Percentiles rank a stretch among this genome's conserved stretches.
phyloP scores from a whole-genome alignment of 257 asterid genomes.

The Forsythia viridissima region DNA sequence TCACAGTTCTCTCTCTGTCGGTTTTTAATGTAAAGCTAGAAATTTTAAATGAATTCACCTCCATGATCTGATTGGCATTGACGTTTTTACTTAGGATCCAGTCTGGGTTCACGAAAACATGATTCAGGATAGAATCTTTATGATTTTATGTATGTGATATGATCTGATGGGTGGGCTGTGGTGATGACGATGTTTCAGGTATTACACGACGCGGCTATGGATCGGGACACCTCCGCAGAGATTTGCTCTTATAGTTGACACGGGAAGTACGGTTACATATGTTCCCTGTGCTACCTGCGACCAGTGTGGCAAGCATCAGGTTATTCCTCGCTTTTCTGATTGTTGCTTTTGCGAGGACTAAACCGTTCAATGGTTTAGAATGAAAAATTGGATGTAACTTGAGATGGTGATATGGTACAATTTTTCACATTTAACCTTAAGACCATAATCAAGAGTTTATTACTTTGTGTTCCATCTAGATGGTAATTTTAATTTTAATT shows the following conservation, averaged over 20 bases:
- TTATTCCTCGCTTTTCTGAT: conserved; percentile 17
- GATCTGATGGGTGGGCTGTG: conserved; percentile 22
- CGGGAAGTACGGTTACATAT: conserved; percentile 94
- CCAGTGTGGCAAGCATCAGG: conserved; percentile 97
- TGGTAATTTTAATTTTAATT: neutral
- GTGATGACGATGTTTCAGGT: conserved; percentile 45
- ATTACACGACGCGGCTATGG: conserved; percentile 89
- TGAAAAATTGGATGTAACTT: neutral
- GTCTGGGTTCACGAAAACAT: neutral
- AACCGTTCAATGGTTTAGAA: neutral
- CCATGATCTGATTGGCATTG: neutral
- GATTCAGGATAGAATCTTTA: neutral
- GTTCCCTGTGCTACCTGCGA: conserved; percentile 91
- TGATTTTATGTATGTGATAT: conserved; percentile 25
- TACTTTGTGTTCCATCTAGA: neutral
- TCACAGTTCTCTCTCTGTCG: neutral
- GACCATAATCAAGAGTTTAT: neutral
- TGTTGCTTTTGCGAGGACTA: neutral
- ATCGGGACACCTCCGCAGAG: conserved; percentile 94
- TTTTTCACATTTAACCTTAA: neutral
- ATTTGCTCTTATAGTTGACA: conserved; percentile 92
- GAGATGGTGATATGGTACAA: neutral
- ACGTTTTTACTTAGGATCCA: neutral
- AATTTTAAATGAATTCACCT: neutral
- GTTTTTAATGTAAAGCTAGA: neutral